phyloP scores from a whole-genome alignment of 2,329 filamentous ascomycete genomes.

The Dactylonectria estremocensis region DNA sequence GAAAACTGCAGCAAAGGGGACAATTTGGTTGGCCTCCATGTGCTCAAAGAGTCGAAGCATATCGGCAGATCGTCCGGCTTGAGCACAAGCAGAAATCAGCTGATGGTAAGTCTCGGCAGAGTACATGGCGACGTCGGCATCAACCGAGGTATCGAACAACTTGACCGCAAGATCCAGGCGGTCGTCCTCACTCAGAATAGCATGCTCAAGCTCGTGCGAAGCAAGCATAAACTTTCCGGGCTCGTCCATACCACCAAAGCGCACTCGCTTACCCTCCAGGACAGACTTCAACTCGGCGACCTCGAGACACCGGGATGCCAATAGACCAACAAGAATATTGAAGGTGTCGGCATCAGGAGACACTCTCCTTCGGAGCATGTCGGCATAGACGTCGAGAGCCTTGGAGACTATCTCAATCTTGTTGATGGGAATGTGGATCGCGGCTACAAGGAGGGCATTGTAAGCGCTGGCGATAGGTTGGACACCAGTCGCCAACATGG shows the following conservation, averaged over 20 bases:
- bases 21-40: constrained; percentile 84
- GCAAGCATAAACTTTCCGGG: constrained; percentile 89
- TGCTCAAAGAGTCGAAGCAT: constrained; percentile 94
- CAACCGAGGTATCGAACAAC: constrained; percentile 84
- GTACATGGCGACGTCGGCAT: constrained; percentile 75
- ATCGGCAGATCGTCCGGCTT: constrained; percentile 83
- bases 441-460: constrained; percentile 89
- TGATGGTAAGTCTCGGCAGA: constrained; percentile 87
- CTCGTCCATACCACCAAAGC: constrained; percentile 89
- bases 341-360: constrained; percentile 89
- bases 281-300: constrained; percentile 79
- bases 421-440: constrained; percentile 84
- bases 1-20: constrained; percentile 86
- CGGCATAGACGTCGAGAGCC: constrained; percentile 93
- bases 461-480: constrained; percentile 89
- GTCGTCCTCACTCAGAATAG: constrained; percentile 89
- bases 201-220: constrained; percentile 89
- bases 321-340: constrained; percentile 85
- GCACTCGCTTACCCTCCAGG: constrained; percentile 85
- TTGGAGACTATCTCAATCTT: constrained; percentile 90
- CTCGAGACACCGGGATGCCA: constrained; percentile 86
- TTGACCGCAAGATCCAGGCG: constrained; percentile 88
- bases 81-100: constrained; percentile 89
- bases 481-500: constrained; percentile 86
- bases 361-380: constrained; percentile 92